A percentile compares a stretch with the other conserved stretches of the same genome.
These are phyloP conservation scores for Podospora pseudoanserina DNA, from an alignment of 495 filamentous ascomycete genomes.

Conservation along the genomic window DNA sequence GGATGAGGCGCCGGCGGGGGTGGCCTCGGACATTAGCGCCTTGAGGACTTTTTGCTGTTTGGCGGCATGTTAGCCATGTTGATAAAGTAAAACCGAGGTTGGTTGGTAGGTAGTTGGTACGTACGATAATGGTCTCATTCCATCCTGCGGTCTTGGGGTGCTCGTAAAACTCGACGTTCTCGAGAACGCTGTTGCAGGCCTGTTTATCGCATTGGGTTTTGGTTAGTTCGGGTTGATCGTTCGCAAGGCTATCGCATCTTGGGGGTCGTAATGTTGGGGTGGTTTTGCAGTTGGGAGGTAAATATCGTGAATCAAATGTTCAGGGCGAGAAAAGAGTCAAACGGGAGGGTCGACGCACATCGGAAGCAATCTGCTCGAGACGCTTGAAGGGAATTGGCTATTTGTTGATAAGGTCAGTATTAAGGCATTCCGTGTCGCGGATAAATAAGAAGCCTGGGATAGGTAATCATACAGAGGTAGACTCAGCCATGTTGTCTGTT, in stretches of 20 bases:
- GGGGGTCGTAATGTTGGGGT: too few relatives aligned
- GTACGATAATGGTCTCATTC: slow-evolving; percentile 90
- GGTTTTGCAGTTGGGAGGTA: not conserved
- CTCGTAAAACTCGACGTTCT: slow-evolving; percentile 69
- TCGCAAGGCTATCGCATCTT: not conserved
- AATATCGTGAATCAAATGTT: not conserved
- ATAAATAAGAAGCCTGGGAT: not conserved
- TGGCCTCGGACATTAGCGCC: slow-evolving; percentile 77
- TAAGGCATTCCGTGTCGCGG: not conserved
- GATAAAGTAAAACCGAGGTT: not conserved
- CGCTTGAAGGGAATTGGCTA: slow-evolving; percentile 74
- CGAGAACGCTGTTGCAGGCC: slow-evolving; percentile 80
- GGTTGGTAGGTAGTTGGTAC: slow-evolving; percentile 22
- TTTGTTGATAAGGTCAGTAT: slow-evolving; percentile 10
- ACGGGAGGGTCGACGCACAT: slow-evolving; percentile 53
- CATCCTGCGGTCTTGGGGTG: slow-evolving; percentile 74
- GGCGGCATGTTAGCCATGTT: not conserved
- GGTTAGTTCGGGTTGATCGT: not conserved
- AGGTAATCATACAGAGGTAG: slow-evolving; percentile 28
- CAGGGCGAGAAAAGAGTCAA: slow-evolving; percentile 7
- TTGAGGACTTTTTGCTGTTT: slow-evolving; percentile 79
- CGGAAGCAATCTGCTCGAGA: slow-evolving; percentile 76
- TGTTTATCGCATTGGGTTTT: slow-evolving; percentile 31
- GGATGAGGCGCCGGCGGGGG: slow-evolving; percentile 47
- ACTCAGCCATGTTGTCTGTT: slow-evolving; percentile 26